These are phyloP conservation scores for Berkeleyomyces basicola DNA, from an alignment of 2,329 filamentous ascomycete species.

Conservation along the genomic window DNA sequence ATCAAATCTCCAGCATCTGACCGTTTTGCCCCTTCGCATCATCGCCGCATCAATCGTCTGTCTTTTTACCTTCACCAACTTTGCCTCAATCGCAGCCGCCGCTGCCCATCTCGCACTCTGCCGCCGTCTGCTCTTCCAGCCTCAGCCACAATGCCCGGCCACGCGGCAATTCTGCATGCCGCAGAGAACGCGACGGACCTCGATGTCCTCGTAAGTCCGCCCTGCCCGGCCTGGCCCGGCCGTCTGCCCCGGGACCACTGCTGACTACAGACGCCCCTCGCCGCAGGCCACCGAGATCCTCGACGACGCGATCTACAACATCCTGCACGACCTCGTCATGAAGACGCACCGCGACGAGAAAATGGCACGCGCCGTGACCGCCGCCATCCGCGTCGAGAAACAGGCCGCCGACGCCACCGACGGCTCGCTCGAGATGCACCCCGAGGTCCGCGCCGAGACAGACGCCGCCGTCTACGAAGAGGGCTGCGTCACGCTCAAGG, in stretches of 20 bases:
- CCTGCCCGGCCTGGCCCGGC: not conserved
- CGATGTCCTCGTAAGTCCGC: constrained; percentile 8
- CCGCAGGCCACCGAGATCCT: constrained; percentile 46
- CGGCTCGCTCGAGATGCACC: constrained; percentile 34
- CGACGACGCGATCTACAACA: constrained; percentile 59
- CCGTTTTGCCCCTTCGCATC: not conserved
- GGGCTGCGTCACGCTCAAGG: constrained; percentile 50
- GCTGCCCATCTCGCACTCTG: not conserved
- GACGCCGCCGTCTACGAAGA: constrained; percentile 55
- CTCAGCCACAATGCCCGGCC: constrained; percentile 7
- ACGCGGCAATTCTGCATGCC: constrained; percentile 6
- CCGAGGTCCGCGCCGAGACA: constrained; percentile 44
- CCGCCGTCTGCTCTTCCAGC: not conserved
- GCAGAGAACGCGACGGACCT: constrained; percentile 7
- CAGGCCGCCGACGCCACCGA: constrained; percentile 39
- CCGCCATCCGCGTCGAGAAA: constrained; percentile 48
- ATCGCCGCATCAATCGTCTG: not conserved
- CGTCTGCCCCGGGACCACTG: not conserved
- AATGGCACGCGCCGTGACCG: constrained; percentile 48
- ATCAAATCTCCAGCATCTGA: too few relatives aligned
- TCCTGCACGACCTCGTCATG: constrained; percentile 58
- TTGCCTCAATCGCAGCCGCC: too few relatives aligned
- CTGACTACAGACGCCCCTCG: not conserved
- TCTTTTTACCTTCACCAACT: not conserved
- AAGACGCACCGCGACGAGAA: constrained; percentile 67